Evolutionary conservation across 169 alveolate genomes (phyloP).

Genomic region (Eimeria mitis): DNA sequence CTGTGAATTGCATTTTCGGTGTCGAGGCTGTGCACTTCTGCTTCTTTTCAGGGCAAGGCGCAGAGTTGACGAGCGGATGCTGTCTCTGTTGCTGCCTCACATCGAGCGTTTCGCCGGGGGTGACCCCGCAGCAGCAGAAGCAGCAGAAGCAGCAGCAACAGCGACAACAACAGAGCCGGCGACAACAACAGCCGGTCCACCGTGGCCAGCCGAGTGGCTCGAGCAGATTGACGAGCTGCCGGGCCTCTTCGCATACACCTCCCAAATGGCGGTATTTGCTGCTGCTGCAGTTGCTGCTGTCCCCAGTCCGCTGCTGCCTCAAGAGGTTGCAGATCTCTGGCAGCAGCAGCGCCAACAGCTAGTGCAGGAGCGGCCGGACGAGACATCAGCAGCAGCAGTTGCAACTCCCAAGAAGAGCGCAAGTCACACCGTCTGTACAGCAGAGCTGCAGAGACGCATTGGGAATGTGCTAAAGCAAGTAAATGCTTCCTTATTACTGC

Average conservation of each 20-base stretch:
- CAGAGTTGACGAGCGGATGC: slow-evolving; percentile 59
- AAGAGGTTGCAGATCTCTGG: slow-evolving; percentile 46
- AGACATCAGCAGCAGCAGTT: slow-evolving; percentile 2
- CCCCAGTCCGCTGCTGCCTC: slow-evolving; percentile 77
- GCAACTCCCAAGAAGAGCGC: background rate
- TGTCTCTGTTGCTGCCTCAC: slow-evolving; percentile 51
- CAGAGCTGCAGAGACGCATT: slow-evolving; percentile 63
- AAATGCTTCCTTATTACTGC: slow-evolving; percentile 68
- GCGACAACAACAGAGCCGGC: background rate
- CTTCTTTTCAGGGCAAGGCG: slow-evolving; percentile 51
- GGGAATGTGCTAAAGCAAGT: slow-evolving; percentile 52
- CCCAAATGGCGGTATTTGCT: slow-evolving; percentile 68
- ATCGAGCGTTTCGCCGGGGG: slow-evolving; percentile 32
- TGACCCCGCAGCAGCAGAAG: slow-evolving; percentile 46
- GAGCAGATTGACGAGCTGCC: slow-evolving; percentile 23
- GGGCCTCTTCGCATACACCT: slow-evolving; percentile 29
- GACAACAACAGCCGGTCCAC: background rate
- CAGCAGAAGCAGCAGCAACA: slow-evolving; percentile 63
- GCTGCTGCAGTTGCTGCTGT: slow-evolving; percentile 73
- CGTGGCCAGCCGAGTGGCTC: slow-evolving; percentile 56
- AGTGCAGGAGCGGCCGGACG: slow-evolving; percentile 39
- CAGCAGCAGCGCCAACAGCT: slow-evolving; percentile 49
- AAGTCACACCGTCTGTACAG: slow-evolving; percentile 14
- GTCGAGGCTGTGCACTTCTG: background rate
- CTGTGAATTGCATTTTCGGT: background rate